Evolutionary conservation across 225 moss, liverwort and hornwort genomes (phyloP), one percentile per base, ranked within the genome.

Genomic region (Antitrichia curtipendula): DNA sequence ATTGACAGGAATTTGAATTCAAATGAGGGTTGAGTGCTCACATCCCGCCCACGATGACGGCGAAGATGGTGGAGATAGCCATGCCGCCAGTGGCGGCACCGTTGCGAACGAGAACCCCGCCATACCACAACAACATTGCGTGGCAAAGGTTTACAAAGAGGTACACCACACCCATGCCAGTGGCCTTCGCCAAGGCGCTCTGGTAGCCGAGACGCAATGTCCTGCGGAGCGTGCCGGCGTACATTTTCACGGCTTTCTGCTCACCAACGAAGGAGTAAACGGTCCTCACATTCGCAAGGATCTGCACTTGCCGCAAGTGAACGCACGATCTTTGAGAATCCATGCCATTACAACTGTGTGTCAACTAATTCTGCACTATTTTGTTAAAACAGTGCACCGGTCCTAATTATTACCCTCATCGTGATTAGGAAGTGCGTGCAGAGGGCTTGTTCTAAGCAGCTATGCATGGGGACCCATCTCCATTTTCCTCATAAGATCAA

Each of bases 191-290:
- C 28, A 94, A n/a, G 34, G 90, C 92, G 73, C 88, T 83, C 12
- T 76, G 29, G 62, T 93, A 90, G 24, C 96, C 94, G 43, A 93
- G 91, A 65, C 88, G 88, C 85, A 93, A 83, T 7, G 93, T 91
- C 20, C 45, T 82, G 58, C 84, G 73, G 31, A 96, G 91, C 25
- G 94, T 93, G 59, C 61, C 52, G 20, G 90, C 85, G 86, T 93
- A 97, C 20, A 64, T 61, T 52, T 49, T 60, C 72, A 79, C 68
- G 22, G 94, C 88, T 20, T 90, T 90, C 59, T 92, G 87, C 89
- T 97, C 96, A 7, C 94, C 94, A 5, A 91, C 96, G 57, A 94
- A 95, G 22, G 97, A 94, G 82, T 95, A 95, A 23, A 96, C 90
- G 4, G 96, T 97, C 80, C 94, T 90, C 86, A 97, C 91, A 71